phyloP scores from a whole-genome alignment of 2,329 filamentous ascomycete species.

The Arthrocladium fulminans region DNA sequence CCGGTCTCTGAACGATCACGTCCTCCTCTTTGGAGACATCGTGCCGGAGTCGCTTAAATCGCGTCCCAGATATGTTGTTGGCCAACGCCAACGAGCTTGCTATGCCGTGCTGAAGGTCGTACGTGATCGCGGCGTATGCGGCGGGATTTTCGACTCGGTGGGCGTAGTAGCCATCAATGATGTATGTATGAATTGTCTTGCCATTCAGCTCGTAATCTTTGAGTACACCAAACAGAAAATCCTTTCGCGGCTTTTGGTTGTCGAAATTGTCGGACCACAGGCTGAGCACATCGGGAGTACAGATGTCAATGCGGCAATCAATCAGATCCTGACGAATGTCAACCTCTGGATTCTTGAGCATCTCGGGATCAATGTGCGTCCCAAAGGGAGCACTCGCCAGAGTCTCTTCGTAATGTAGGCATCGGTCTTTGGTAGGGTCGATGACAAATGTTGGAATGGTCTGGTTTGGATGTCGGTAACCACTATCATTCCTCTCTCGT shows the following conservation, averaged over 20 bases:
- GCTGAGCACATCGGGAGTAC: conserved; percentile 87
- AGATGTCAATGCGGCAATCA: conserved; percentile 93
- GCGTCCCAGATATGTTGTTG: conserved; percentile 65
- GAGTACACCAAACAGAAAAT: conserved; percentile 83
- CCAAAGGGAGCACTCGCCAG: conserved; percentile 25
- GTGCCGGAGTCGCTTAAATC: conserved; percentile 63
- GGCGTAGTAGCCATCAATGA: conserved; percentile 74
- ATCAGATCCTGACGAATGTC: conserved; percentile 81
- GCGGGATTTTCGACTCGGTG: conserved; percentile 77
- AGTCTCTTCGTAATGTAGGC: conserved; percentile 91
- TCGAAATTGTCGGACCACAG: conserved; percentile 98
- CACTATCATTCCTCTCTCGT: conserved; percentile 62
- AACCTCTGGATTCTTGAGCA: conserved; percentile 68
- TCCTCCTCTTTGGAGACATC: conserved; percentile 71
- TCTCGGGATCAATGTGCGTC: conserved; percentile 65
- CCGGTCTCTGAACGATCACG: conserved; percentile 64
- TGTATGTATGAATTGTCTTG: conserved; percentile 89
- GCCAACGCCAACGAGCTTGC: conserved; percentile 18
- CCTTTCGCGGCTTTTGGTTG: conserved; percentile 78
- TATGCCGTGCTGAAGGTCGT: conserved; percentile 43
- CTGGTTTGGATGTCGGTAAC: conserved; percentile 68
- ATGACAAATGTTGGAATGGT: conserved; percentile 78
- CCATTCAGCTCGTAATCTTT: conserved; percentile 97
- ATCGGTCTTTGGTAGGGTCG: conserved; percentile 68
- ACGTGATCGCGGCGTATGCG: conserved; percentile 81